phyloP scores from a whole-genome alignment of 192 early-diverging fungal species.

The Podila epicladia region DNA sequence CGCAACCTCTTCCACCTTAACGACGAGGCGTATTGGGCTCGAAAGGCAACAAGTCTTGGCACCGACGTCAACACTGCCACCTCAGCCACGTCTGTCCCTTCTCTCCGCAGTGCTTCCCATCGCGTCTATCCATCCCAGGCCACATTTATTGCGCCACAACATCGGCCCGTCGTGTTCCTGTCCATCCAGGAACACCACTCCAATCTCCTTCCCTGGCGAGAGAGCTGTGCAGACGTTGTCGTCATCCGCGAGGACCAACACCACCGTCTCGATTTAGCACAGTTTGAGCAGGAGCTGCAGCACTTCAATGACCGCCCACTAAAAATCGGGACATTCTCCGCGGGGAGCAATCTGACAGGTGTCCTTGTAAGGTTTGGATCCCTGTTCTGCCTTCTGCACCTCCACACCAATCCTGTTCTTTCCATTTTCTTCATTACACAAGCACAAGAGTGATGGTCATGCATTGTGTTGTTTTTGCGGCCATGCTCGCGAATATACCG shows the following conservation, averaged over 20 bases:
- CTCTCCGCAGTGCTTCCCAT: neutral
- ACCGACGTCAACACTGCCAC: neutral
- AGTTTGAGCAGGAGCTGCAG: slow-evolving; percentile 20
- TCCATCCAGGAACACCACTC: slow-evolving; percentile 49
- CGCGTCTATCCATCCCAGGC: too few relatives aligned
- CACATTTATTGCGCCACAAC: neutral
- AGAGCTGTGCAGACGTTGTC: slow-evolving; percentile 40
- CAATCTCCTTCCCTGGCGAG: slow-evolving; percentile 49
- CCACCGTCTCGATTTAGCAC: slow-evolving; percentile 12
- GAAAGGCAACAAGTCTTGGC: neutral
- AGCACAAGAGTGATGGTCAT: too few relatives aligned
- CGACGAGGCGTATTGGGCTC: slow-evolving; percentile 6
- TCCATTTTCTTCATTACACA: neutral
- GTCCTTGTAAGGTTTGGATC: slow-evolving; percentile 17
- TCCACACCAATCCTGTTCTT: neutral
- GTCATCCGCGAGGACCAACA: slow-evolving; percentile 8
- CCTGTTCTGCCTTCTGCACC: neutral
- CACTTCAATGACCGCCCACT: slow-evolving; percentile 3
- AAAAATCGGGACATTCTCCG: slow-evolving; percentile 46
- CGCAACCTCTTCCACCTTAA: neutral
- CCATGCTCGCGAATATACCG: too few relatives aligned
- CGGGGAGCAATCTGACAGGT: slow-evolving; percentile 49
- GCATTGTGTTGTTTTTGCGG: too few relatives aligned
- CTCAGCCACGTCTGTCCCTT: neutral
- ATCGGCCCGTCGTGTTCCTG: slow-evolving; percentile 43